Conservation (phyloP, 139 green algal species). For the Tetraselmis striata region DNA sequence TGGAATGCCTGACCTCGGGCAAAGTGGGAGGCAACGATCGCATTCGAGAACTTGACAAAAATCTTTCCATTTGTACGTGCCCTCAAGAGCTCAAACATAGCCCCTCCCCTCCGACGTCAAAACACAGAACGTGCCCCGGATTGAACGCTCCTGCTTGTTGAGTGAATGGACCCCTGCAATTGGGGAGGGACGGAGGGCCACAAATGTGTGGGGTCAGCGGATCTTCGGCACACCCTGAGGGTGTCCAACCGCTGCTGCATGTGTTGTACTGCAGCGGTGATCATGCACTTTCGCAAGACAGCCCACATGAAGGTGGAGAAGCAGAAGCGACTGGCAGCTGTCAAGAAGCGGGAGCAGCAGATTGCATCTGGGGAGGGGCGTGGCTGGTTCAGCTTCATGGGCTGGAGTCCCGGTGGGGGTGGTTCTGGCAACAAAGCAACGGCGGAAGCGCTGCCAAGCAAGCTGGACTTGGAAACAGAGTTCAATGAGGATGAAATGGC, state of each 20-base stretch:
- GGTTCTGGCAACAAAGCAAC: neutral
- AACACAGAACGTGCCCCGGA: too few species aligned
- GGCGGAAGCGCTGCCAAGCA: too few species aligned
- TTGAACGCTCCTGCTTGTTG: too few species aligned
- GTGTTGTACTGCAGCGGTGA: neutral
- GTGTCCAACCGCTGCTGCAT: too few species aligned
- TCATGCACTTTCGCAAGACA: neutral
- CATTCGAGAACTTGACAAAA: neutral
- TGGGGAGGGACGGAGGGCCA: too few species aligned
- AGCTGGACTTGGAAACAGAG: neutral
- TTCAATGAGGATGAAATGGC: neutral
- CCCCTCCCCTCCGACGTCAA: too few species aligned
- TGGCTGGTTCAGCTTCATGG: neutral
- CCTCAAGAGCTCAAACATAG: too few species aligned
- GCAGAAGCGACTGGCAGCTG: neutral
- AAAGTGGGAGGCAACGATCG: neutral
- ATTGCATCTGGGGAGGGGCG: neutral
- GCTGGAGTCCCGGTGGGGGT: neutral
- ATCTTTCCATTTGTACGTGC: neutral
- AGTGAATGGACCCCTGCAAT: too few species aligned
- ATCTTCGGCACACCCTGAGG: too few species aligned
- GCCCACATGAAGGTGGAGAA: neutral
- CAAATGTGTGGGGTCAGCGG: too few species aligned
- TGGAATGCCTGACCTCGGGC: conserved; percentile 23
- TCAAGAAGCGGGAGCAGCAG: neutral